Percentiles rank a stretch among this genome's conserved stretches.
Evolutionary conservation across 345 rosid species (phyloP).

Genomic region (Arabidopsis thaliana): TAIR10.1 NC_003070.9:22156001-22156500

Average conservation of each 20-base stretch:
- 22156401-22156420: slow-evolving; percentile 5
- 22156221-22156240: not conserved
- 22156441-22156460: not conserved
- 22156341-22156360: not conserved
- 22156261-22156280: not conserved
- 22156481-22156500: not conserved
- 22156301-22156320: not conserved
- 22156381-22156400: not conserved
- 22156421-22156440: slow-evolving; percentile 8
- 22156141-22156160: not conserved
- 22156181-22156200: too few relatives aligned
- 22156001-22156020: not conserved
- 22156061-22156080: not conserved
- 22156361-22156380: not conserved
- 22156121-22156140: not conserved
- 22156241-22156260: not conserved
- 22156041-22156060: not conserved
- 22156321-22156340: not conserved
- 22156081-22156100: not conserved
- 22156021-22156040: not conserved
- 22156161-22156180: not conserved
- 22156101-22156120: not conserved
- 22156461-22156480: not conserved
- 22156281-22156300: not conserved
- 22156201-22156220: not conserved